phyloP scores from a whole-genome alignment of 1,284 basidiomycete species.

The Rhizoctonia solani region DNA sequence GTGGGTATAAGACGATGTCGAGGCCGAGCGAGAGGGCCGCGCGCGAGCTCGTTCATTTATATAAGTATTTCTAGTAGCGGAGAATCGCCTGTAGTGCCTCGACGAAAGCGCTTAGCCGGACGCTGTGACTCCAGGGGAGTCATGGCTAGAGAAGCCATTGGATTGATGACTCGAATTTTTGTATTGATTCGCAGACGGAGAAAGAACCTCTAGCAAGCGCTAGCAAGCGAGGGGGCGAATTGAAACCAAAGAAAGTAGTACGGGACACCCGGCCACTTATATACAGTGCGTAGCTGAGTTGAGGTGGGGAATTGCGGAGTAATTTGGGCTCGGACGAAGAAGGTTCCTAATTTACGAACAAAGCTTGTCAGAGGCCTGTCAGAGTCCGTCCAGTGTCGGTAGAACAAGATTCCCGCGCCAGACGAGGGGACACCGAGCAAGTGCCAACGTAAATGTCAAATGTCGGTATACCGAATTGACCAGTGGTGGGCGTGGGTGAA shows the following conservation, averaged over 20 bases:
- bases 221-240: slow-evolving; percentile 21
- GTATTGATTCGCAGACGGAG: not conserved
- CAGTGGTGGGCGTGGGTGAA: not conserved
- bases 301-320: slow-evolving; percentile 9
- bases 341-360: not conserved
- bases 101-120: slow-evolving; percentile 20
- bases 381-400: not conserved
- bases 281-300: not conserved
- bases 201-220: slow-evolving; percentile 14
- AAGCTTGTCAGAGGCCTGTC: not conserved
- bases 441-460: not conserved
- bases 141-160: slow-evolving; percentile 19
- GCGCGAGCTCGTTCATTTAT: not conserved
- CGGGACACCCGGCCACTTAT: not conserved
- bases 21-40: slow-evolving; percentile 6
- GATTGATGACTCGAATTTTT: slow-evolving; percentile 1
- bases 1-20: slow-evolving; percentile 12
- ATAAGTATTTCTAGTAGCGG: not conserved
- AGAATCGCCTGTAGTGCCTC: slow-evolving; percentile 12
- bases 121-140: slow-evolving; percentile 6
- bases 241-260: slow-evolving; percentile 2
- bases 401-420: slow-evolving; percentile 1
- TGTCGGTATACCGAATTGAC: not conserved
- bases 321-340: not conserved
- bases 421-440: not conserved